Evolutionary conservation across 1,139 yeast genomes (phyloP).

Genomic region (Suhomyces wounanorum): DNA sequence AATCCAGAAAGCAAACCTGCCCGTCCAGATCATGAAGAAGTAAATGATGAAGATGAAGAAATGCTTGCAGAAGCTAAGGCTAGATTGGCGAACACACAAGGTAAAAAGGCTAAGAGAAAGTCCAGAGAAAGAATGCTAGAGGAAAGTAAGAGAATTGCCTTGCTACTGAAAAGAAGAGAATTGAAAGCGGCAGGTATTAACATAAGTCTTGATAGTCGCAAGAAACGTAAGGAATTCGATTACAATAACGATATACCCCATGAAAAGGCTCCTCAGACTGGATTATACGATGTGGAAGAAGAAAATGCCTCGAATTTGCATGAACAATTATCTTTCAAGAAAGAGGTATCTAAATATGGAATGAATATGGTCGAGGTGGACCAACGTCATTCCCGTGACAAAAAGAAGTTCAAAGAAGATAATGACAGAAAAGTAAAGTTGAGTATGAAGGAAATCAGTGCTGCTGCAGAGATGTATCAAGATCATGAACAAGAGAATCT

Average conservation of each 20-base stretch:
- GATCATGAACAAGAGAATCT: slow-evolving; percentile 38
- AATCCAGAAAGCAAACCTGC: slow-evolving; percentile 85
- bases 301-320: slow-evolving; percentile 50
- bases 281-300: slow-evolving; percentile 65
- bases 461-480: slow-evolving; percentile 37
- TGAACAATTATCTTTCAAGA: slow-evolving; percentile 47
- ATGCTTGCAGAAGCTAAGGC: slow-evolving; percentile 95
- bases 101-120: slow-evolving; percentile 91
- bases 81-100: slow-evolving; percentile 87
- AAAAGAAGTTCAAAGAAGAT: slow-evolving; percentile 28
- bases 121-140: slow-evolving; percentile 80
- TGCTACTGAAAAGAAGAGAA: slow-evolving; percentile 80
- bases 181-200: slow-evolving; percentile 83
- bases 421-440: slow-evolving; percentile 23
- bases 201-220: slow-evolving; percentile 50
- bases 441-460: slow-evolving; percentile 21
- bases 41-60: slow-evolving; percentile 88
- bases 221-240: slow-evolving; percentile 64
- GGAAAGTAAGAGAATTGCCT: slow-evolving; percentile 72
- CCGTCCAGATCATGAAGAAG: slow-evolving; percentile 72
- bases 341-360: slow-evolving; percentile 51
- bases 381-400: slow-evolving; percentile 35
- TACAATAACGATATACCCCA: slow-evolving; percentile 83
- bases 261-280: slow-evolving; percentile 70
- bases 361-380: slow-evolving; percentile 42